Conservation (phyloP, 164 flowering plant genomes). For the Santalum album region DNA sequence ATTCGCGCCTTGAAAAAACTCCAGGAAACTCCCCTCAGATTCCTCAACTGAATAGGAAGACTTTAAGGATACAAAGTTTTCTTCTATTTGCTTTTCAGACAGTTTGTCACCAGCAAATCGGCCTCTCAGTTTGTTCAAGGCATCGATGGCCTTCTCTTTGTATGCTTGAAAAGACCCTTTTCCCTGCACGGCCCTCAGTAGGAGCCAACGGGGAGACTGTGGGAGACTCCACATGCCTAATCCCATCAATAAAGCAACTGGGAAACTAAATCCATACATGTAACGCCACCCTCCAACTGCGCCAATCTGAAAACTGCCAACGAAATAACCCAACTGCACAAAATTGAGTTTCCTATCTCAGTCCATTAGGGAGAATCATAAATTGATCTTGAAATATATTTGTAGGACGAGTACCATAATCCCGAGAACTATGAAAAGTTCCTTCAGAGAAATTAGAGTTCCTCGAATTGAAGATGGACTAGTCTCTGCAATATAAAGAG, state of each 20-base stretch:
- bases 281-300: constrained; percentile 90
- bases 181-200: constrained; percentile 86
- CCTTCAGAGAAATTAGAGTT: constrained; percentile 81
- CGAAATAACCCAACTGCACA: constrained; percentile 77
- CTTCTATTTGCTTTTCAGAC: constrained; percentile 75
- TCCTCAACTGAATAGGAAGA: constrained; percentile 52
- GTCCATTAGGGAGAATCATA: neutral
- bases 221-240: constrained; percentile 88
- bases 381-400: neutral
- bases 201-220: constrained; percentile 87
- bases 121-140: constrained; percentile 72
- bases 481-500: constrained; percentile 93
- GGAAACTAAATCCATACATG: constrained; percentile 78
- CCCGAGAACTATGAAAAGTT: constrained; percentile 86
- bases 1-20: constrained; percentile 79
- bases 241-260: constrained; percentile 71
- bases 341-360: constrained; percentile 6
- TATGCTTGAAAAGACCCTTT: constrained; percentile 58
- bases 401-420: constrained; percentile 49
- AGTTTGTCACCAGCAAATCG: constrained; percentile 57
- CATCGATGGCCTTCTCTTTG: constrained; percentile 65
- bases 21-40: constrained; percentile 64
- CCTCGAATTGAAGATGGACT: constrained; percentile 92
- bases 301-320: constrained; percentile 64
- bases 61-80: constrained; percentile 59